Conservation (phyloP, 176 grass and related monocot genomes). For the Eragrostis curvula region DNA sequence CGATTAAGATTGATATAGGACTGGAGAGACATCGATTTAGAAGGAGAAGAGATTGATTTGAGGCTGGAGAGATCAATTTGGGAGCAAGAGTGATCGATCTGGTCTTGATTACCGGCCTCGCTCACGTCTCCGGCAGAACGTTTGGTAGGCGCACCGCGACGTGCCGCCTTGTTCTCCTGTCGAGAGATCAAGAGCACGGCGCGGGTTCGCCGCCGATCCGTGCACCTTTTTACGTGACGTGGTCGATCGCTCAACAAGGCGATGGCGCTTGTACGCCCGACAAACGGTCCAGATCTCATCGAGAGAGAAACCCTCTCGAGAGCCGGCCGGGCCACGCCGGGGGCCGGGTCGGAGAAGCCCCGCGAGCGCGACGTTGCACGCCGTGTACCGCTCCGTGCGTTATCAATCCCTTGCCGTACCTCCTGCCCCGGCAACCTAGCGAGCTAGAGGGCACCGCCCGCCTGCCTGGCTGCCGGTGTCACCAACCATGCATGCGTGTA, state of each 20-base stretch:
- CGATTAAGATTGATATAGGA: no score
- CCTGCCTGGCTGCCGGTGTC: background rate
- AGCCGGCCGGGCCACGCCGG: background rate
- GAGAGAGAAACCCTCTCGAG: background rate
- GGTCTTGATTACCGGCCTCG: no score
- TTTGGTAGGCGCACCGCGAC: slow-evolving; percentile 18
- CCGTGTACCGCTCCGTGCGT: background rate
- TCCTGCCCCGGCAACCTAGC: background rate
- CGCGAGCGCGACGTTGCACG: slow-evolving; percentile 19
- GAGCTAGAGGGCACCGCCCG: no score
- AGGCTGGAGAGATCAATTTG: no score
- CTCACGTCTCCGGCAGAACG: slow-evolving; percentile 25
- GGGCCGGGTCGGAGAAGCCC: background rate
- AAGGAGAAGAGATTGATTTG: no score
- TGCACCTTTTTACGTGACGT: no score
- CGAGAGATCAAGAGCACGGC: background rate
- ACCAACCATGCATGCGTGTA: background rate
- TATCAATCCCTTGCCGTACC: slow-evolving; percentile 17
- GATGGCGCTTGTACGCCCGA: background rate
- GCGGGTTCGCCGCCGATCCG: no score
- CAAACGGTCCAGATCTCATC: slow-evolving; percentile 2
- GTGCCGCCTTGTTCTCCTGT: background rate
- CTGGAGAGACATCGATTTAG: no score
- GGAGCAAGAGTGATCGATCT: no score
- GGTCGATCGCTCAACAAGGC: background rate